phyloP scores from a whole-genome alignment of 768 basidiomycete species.

The Pleurotus djamor region DNA sequence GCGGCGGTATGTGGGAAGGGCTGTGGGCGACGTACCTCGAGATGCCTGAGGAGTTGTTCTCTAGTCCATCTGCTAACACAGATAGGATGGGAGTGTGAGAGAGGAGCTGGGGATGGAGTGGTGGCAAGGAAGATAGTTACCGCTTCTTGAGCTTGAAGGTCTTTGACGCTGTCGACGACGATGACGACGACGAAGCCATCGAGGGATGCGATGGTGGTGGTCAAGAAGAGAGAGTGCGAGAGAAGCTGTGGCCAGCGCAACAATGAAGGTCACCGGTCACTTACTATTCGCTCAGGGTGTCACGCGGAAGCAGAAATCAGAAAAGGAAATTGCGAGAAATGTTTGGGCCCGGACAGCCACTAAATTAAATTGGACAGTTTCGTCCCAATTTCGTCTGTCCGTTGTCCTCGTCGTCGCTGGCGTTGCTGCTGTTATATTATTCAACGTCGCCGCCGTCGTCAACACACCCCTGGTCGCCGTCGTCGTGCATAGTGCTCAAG shows the following conservation, averaged over 20 bases:
- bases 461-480: no score
- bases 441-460: no score
- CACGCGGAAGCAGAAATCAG: slow-evolving; percentile 23
- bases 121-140: slow-evolving; percentile 20
- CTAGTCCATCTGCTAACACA: slow-evolving; percentile 38
- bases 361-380: not conserved
- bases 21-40: slow-evolving; percentile 33
- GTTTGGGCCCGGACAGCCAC: slow-evolving; percentile 2
- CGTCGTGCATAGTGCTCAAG: no score
- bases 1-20: slow-evolving; percentile 1
- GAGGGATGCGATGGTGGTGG: slow-evolving; percentile 18
- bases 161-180: slow-evolving; percentile 18
- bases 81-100: slow-evolving; percentile 18
- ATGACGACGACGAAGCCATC: slow-evolving; percentile 40
- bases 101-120: slow-evolving; percentile 16
- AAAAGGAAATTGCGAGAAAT: slow-evolving; percentile 13
- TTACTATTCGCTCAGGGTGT: slow-evolving; percentile 15
- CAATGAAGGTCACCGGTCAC: slow-evolving; percentile 21
- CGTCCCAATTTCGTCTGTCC: not conserved
- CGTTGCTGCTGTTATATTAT: not conserved
- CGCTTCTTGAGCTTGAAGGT: slow-evolving; percentile 27
- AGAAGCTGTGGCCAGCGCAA: slow-evolving; percentile 34
- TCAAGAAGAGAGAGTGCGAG: slow-evolving; percentile 12
- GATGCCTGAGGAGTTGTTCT: slow-evolving; percentile 45
- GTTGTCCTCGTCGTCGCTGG: not conserved